Base-by-base conservation (phyloP, 257 asterid species). In the Asclepias syriaca region DNA sequence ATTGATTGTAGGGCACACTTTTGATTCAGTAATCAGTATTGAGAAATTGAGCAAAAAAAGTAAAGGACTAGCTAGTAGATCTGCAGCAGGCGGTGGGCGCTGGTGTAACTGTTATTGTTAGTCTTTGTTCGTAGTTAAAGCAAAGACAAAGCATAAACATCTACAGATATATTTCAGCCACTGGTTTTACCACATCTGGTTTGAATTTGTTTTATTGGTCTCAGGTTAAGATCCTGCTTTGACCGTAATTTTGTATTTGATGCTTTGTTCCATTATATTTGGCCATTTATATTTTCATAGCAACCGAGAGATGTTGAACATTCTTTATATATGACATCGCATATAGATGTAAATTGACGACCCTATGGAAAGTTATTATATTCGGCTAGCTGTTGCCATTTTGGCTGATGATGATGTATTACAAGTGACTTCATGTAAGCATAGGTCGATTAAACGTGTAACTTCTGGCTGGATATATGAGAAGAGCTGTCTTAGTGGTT, bases 211-310 rank as follows among this genome's bases (percentile, higher is more conserved):
- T 55, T 24, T 70, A 16, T 71, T 74, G 77, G 77, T 39, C 76
- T 66, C 69, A 66, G 64, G 69, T 34, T 14, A 63, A 60, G 77
- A 27, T 66, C 74, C 73, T 54, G 56, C 29, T 10, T 50, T 55
- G 72, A 59, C 81, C 70, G 61, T 73, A 71, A 68, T 74, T 75
- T 72, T 79, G 80, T 77, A 77, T 60, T 53, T 27, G 56, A 45
- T 71, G 65, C 10, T 61, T 61, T 3, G 6, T 61, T 29, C 46
- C 45, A 66, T 50, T 65, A 15, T 75, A 68, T 53, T 48, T 69
- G 46, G 50, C 19, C 48, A 58, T 50, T 56, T 66, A 22, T 29
- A 45, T 70, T 54, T n/a, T 51, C 59, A 22, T 60, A 65, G 75
- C 76, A 75, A 74, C 43, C 61, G 70, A 65, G 68, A 22, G 61